phyloP scores from a whole-genome alignment of 2,329 filamentous ascomycete genomes.

The Leptographium wingfieldii region DNA sequence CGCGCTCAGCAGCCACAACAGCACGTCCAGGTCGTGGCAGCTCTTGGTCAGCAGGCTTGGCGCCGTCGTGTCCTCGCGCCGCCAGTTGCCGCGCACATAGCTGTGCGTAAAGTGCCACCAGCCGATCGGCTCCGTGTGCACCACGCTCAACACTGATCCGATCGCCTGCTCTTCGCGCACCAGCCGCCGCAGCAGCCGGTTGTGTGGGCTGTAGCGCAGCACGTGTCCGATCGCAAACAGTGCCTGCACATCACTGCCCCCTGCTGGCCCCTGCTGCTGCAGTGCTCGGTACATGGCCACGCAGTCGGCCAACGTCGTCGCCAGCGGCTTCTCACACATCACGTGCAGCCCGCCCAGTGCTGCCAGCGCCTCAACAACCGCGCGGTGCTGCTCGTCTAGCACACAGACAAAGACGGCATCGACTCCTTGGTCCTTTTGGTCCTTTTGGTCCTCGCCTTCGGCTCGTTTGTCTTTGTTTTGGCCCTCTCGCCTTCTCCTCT shows the following conservation, averaged over 20 bases:
- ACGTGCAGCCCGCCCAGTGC: constrained; percentile 59
- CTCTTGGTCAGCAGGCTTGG: constrained; percentile 86
- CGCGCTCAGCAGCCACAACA: constrained; percentile 82
- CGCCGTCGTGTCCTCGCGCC: constrained; percentile 61
- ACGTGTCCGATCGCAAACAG: constrained; percentile 93
- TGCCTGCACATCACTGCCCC: neutral
- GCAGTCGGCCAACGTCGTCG: constrained; percentile 67
- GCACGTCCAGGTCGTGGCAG: constrained; percentile 88
- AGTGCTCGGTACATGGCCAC: constrained; percentile 57
- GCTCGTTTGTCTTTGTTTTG: neutral
- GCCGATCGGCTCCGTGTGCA: constrained; percentile 88
- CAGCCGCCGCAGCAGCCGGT: constrained; percentile 68
- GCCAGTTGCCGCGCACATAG: constrained; percentile 91
- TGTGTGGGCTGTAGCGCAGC: constrained; percentile 84
- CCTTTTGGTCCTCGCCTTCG: neutral
- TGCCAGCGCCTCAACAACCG: constrained; percentile 64
- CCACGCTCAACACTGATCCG: constrained; percentile 73
- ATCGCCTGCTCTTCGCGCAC: constrained; percentile 63
- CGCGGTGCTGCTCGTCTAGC: constrained; percentile 76
- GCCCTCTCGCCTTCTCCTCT: constrained; percentile 25
- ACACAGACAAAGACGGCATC: constrained; percentile 56
- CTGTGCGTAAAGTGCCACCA: constrained; percentile 94
- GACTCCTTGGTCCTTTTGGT: constrained; percentile 34
- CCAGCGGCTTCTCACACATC: constrained; percentile 91
- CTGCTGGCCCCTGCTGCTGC: neutral